Conservation (phyloP, 73 alveolate species). For the Paramecium bursaria region DNA sequence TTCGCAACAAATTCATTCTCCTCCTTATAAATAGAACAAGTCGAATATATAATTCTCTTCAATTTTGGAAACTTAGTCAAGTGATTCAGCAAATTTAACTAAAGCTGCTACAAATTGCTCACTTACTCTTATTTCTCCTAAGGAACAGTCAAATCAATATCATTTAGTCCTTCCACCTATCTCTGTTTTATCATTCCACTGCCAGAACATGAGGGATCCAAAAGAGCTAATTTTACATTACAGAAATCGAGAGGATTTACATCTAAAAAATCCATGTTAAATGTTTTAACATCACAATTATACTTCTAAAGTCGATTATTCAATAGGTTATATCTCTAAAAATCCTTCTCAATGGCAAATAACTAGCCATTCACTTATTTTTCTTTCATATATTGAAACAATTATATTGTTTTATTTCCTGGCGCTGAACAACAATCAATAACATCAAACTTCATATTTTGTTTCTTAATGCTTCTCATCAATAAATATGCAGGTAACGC, state of each 20-base stretch:
- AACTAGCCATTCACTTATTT: slow-evolving; percentile 45
- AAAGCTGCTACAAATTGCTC: not conserved
- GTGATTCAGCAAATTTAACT: slow-evolving; percentile 51
- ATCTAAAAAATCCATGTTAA: slow-evolving; percentile 52
- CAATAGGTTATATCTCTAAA: slow-evolving; percentile 41
- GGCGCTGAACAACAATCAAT: slow-evolving; percentile 73
- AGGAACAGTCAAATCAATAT: not conserved
- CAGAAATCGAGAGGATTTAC: slow-evolving; percentile 13
- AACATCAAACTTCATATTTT: slow-evolving; percentile 11
- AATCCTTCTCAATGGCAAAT: slow-evolving; percentile 65
- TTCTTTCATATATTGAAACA: slow-evolving; percentile 50
- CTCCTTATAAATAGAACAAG: slow-evolving; percentile 66
- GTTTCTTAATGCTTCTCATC: slow-evolving; percentile 34
- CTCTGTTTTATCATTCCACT: slow-evolving; percentile 67
- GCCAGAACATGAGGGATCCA: slow-evolving; percentile 73
- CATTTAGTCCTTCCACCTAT: slow-evolving; percentile 37
- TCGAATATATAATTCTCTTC: slow-evolving; percentile 57
- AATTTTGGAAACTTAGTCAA: slow-evolving; percentile 32
- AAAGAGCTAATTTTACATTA: slow-evolving; percentile 34
- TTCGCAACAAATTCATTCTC: slow-evolving; percentile 69
- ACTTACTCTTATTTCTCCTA: slow-evolving; percentile 13
- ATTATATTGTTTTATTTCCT: slow-evolving; percentile 68
- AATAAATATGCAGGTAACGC: slow-evolving; percentile 69
- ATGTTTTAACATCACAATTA: slow-evolving; percentile 43
- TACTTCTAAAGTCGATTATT: slow-evolving; percentile 52